These are phyloP conservation scores for Esteya vermicola DNA, from an alignment of 2,329 filamentous ascomycete species.

Conservation along the genomic window DNA sequence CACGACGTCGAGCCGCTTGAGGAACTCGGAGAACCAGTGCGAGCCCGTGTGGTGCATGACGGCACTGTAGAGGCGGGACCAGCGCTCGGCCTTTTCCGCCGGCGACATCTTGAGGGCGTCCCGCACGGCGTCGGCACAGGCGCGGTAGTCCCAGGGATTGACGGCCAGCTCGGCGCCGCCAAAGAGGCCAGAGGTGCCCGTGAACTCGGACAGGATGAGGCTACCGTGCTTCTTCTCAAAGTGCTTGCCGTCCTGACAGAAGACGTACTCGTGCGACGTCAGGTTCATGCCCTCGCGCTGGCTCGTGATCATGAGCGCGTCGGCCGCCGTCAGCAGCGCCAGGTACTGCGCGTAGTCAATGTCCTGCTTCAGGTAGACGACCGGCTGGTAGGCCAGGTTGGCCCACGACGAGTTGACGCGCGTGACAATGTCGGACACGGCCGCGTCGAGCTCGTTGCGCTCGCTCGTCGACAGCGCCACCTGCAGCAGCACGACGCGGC, in stretches of 20 bases:
- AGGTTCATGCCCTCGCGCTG: slow-evolving; percentile 96
- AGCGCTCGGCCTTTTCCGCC: slow-evolving; percentile 60
- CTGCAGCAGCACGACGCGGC: slow-evolving; percentile 82
- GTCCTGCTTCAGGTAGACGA: slow-evolving; percentile 90
- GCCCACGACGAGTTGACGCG: slow-evolving; percentile 87
- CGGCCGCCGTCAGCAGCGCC: slow-evolving; percentile 78
- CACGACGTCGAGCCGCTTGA: slow-evolving; percentile 54
- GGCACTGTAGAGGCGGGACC: slow-evolving; percentile 56
- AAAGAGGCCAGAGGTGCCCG: slow-evolving; percentile 79
- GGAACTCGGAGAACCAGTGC: slow-evolving; percentile 72
- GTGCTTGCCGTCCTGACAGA: slow-evolving; percentile 74
- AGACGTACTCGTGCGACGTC: slow-evolving; percentile 85
- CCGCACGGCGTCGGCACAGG: slow-evolving; percentile 77
- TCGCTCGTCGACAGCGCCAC: slow-evolving; percentile 85
- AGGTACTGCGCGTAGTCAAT: slow-evolving; percentile 87
- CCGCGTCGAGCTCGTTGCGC: slow-evolving; percentile 73
- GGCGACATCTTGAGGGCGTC: slow-evolving; percentile 66
- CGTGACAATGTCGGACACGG: slow-evolving; percentile 85
- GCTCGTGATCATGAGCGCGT: slow-evolving; percentile 87
- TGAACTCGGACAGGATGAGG: slow-evolving; percentile 88
- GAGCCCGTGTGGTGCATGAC: slow-evolving; percentile 73
- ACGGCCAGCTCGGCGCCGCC: slow-evolving; percentile 67
- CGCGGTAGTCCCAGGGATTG: slow-evolving; percentile 90
- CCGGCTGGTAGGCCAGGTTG: slow-evolving; percentile 78
- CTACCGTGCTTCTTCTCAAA: slow-evolving; percentile 70